These are phyloP conservation scores for Diospyros kaki DNA, from an alignment of 148 eudicot species.

Conservation along the genomic window DNA sequence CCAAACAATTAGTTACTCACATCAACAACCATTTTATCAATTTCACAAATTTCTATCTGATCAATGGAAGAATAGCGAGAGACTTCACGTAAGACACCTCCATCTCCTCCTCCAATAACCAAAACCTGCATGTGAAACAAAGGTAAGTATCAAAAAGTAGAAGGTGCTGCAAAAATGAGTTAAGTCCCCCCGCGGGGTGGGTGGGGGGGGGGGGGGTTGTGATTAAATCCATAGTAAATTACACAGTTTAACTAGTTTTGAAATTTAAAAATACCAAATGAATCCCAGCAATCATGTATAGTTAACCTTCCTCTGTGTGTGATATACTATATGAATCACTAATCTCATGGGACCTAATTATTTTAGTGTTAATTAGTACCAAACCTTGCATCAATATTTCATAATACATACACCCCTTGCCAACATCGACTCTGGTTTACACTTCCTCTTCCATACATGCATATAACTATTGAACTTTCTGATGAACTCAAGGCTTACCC, in stretches of 20 bases:
- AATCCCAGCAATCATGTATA: too few relatives aligned
- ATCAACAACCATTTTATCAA: conserved; percentile 95
- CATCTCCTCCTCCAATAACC: conserved; percentile 99
- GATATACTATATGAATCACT: background rate
- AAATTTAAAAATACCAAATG: background rate
- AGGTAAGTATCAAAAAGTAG: conserved; percentile 12
- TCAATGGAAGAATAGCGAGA: conserved; percentile 84
- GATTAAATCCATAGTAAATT: background rate
- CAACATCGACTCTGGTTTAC: background rate
- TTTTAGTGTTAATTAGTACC: background rate
- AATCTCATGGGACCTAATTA: background rate
- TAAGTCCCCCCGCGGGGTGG: too few relatives aligned
- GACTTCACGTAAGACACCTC: conserved; percentile 95
- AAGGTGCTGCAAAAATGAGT: too few relatives aligned
- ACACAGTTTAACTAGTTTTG: background rate
- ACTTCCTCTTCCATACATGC: background rate
- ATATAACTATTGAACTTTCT: background rate
- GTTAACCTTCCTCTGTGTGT: too few relatives aligned
- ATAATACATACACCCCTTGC: background rate
- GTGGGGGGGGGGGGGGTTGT: too few relatives aligned
- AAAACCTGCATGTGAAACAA: conserved; percentile 48
- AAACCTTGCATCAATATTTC: background rate
- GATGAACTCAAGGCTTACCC: background rate
- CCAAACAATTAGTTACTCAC: conserved; percentile 35
- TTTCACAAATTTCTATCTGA: conserved; percentile 92